Evolutionary conservation across 2,329 filamentous ascomycete genomes (phyloP).

Genomic region (Colletotrichum sp.): DNA sequence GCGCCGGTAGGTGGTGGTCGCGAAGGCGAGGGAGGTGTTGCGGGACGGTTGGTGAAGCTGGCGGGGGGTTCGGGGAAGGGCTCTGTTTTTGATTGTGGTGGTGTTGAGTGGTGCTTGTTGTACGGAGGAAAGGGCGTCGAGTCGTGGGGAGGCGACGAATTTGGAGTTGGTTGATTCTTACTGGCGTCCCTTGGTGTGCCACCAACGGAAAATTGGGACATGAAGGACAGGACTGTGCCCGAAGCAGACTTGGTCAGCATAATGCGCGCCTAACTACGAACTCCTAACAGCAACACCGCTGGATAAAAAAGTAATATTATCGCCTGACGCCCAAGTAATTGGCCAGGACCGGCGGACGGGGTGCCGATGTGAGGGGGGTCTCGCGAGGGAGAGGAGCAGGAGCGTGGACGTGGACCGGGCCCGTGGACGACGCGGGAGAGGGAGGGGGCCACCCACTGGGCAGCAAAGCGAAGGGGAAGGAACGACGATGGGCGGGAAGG

Average conservation of each 20-base stretch:
- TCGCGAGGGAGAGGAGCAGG: not conserved
- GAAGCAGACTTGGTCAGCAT: constrained; percentile 21
- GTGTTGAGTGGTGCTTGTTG: constrained; percentile 10
- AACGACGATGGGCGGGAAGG: not conserved
- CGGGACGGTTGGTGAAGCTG: constrained; percentile 33
- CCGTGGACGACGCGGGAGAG: not conserved
- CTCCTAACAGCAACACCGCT: not conserved
- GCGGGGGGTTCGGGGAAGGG: constrained; percentile 11
- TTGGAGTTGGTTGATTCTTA: constrained; percentile 41
- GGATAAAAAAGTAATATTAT: not conserved
- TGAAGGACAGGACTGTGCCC: constrained; percentile 80
- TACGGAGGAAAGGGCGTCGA: constrained; percentile 23
- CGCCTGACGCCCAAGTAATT: constrained; percentile 17
- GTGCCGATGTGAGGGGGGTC: not conserved
- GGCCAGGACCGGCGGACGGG: constrained; percentile 7
- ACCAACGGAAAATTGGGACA: constrained; percentile 80
- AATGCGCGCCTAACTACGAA: not conserved
- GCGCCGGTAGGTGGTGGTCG: constrained; percentile 22
- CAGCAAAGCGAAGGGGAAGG: not conserved
- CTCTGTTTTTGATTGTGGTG: constrained; percentile 8
- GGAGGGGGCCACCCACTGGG: not conserved
- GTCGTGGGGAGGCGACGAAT: constrained; percentile 48
- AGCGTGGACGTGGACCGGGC: not conserved
- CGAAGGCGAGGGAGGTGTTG: constrained; percentile 33
- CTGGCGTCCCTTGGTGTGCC: constrained; percentile 47